Conservation (phyloP, 1,284 basidiomycete species). For the Leucocoprinus gongylophorus region DNA sequence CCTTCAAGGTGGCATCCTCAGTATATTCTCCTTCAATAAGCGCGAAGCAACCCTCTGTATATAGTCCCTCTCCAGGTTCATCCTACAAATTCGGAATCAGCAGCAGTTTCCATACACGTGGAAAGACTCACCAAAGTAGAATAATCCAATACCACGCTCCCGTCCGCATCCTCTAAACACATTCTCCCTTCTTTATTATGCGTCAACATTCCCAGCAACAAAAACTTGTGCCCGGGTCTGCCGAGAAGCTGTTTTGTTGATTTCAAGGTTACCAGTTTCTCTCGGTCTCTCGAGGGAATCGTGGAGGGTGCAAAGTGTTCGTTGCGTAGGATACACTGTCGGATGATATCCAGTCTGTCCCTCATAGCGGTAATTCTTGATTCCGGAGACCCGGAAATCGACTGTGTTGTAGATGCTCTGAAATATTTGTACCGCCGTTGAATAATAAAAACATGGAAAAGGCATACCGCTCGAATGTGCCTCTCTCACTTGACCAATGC, state of each 20-base stretch:
- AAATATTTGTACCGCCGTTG: neutral
- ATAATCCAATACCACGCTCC: slow-evolving; percentile 85
- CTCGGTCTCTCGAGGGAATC: slow-evolving; percentile 77
- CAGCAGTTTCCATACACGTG: neutral
- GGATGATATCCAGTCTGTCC: slow-evolving; percentile 81
- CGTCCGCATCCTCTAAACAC: slow-evolving; percentile 92
- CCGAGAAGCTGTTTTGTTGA: slow-evolving; percentile 97
- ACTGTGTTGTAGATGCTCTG: slow-evolving; percentile 39
- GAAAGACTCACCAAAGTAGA: slow-evolving; percentile 64
- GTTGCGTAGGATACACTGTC: slow-evolving; percentile 85
- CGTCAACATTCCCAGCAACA: slow-evolving; percentile 90
- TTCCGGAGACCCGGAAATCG: slow-evolving; percentile 72
- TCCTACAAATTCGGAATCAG: slow-evolving; percentile 44
- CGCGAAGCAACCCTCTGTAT: slow-evolving; percentile 94
- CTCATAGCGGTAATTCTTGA: slow-evolving; percentile 72
- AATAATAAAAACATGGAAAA: slow-evolving; percentile 1
- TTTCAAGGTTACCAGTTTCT: slow-evolving; percentile 84
- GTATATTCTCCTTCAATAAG: slow-evolving; percentile 97
- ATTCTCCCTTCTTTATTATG: slow-evolving; percentile 87
- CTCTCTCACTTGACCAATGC: slow-evolving; percentile 81
- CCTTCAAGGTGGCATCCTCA: slow-evolving; percentile 80
- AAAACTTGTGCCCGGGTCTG: slow-evolving; percentile 82
- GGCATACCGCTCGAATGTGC: slow-evolving; percentile 75
- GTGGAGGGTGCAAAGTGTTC: slow-evolving; percentile 96
- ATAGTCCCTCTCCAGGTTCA: slow-evolving; percentile 90